Evolutionary conservation across 2,329 filamentous ascomycete genomes (phyloP).

Genomic region (Raffaelea deltoideospora): DNA sequence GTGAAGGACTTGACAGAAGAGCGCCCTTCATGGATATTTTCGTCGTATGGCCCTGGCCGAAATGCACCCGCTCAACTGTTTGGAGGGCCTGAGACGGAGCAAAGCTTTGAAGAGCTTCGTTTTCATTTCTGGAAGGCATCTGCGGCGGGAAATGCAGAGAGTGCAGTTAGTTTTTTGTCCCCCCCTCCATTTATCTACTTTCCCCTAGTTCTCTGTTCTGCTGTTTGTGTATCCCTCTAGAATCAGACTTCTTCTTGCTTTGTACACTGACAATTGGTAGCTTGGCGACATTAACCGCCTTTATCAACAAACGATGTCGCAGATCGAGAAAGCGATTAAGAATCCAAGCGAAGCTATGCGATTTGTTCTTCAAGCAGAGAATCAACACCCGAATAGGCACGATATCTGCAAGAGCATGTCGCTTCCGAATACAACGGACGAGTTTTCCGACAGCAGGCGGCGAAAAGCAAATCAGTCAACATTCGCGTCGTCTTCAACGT

Average conservation of each 20-base stretch:
- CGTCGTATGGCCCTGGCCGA: constrained; percentile 65
- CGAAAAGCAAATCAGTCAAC: no score
- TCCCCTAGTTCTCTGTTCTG: not conserved
- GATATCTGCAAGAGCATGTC: constrained; percentile 42
- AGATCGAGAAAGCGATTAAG: constrained; percentile 55
- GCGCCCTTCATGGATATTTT: constrained; percentile 71
- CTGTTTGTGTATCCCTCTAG: not conserved
- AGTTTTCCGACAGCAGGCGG: constrained; percentile 25
- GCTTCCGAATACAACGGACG: constrained; percentile 24
- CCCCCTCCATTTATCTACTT: not conserved
- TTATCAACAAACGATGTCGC: constrained; percentile 48
- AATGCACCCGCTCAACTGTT: constrained; percentile 73
- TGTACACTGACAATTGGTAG: constrained; percentile 20
- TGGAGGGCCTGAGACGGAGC: constrained; percentile 62
- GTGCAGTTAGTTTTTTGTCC: constrained; percentile 25
- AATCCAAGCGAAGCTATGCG: constrained; percentile 59
- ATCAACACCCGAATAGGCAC: constrained; percentile 60
- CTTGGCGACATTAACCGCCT: constrained; percentile 44
- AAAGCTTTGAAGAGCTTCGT: constrained; percentile 78
- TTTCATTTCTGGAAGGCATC: constrained; percentile 51
- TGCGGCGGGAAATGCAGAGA: constrained; percentile 42
- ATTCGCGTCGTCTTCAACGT: no score
- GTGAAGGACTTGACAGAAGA: constrained; percentile 54
- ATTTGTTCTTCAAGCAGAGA: constrained; percentile 49
- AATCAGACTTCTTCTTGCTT: not conserved